Percentiles rank a stretch among this genome's conserved stretches.
Evolutionary conservation across 805 yeast genomes (phyloP).

Genomic region (Maudiozyma saulgeensis): DNA sequence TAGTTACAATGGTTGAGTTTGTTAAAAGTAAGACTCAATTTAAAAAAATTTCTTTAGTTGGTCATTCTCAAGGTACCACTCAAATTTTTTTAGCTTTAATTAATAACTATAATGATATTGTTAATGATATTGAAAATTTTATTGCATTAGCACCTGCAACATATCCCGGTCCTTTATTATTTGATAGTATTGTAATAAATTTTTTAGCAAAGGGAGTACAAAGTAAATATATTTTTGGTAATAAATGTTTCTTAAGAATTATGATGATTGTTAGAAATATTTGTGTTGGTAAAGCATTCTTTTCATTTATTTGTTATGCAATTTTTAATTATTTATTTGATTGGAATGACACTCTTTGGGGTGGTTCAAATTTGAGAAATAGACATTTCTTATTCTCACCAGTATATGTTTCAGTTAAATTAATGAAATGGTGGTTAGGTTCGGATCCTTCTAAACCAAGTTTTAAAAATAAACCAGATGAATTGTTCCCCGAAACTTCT

Average conservation of each 20-base stretch:
- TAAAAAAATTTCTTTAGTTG: slow-evolving; percentile 49
- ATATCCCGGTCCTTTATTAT: slow-evolving; percentile 70
- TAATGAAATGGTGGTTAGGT: slow-evolving; percentile 91
- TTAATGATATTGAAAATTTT: slow-evolving; percentile 52
- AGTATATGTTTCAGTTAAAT: slow-evolving; percentile 65
- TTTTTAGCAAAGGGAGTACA: slow-evolving; percentile 45
- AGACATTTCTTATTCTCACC: slow-evolving; percentile 83
- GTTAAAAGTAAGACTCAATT: slow-evolving; percentile 37
- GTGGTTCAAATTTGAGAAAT: slow-evolving; percentile 46
- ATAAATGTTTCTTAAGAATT: slow-evolving; percentile 64
- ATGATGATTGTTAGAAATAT: slow-evolving; percentile 51
- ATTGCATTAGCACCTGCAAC: slow-evolving; percentile 85
- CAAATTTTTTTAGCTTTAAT: slow-evolving; percentile 67
- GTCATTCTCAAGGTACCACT: slow-evolving; percentile 92
- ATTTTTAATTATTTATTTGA: slow-evolving; percentile 82
- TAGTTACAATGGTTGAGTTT: slow-evolving; percentile 60
- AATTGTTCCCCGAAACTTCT: slow-evolving; percentile 41
- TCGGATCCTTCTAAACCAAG: slow-evolving; percentile 30
- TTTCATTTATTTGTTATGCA: slow-evolving; percentile 56
- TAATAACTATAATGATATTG: slow-evolving; percentile 27
- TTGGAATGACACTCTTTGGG: slow-evolving; percentile 80
- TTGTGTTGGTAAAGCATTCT: slow-evolving; percentile 41
- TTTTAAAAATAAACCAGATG: slow-evolving; percentile 28
- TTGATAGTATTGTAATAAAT: slow-evolving; percentile 48
- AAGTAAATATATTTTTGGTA: slow-evolving; percentile 53